phyloP scores from a whole-genome alignment of 2,329 filamentous ascomycete species.

The Claviceps arundinis region DNA sequence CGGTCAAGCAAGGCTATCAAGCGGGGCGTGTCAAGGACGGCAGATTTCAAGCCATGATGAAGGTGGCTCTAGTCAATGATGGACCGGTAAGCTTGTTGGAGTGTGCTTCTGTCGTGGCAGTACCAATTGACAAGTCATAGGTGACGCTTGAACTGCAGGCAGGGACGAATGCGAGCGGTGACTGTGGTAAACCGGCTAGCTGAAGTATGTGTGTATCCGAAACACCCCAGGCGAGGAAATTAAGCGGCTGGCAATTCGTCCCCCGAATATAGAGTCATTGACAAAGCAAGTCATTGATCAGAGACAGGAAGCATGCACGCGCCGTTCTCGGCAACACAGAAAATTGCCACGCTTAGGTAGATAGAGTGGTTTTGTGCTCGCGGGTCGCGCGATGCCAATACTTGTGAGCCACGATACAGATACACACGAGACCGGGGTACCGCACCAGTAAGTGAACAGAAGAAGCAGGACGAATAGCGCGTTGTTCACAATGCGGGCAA shows the following conservation, averaged over 20 bases:
- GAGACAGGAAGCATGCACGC: background rate
- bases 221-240: background rate
- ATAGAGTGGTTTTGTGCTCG: background rate
- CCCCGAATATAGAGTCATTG: no score
- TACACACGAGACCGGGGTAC: background rate
- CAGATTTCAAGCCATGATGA: conserved; percentile 99
- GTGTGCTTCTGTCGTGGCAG: background rate
- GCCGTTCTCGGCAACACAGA: background rate
- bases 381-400: background rate
- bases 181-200: background rate
- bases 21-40: conserved; percentile 77
- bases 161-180: conserved; percentile 2
- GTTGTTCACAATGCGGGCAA: background rate
- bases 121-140: conserved; percentile 5
- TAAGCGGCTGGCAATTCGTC: background rate
- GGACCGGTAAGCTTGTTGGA: conserved; percentile 40
- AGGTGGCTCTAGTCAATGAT: conserved; percentile 85
- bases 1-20: conserved; percentile 59
- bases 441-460: background rate
- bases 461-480: background rate
- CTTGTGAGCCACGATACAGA: background rate
- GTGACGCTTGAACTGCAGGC: conserved; percentile 13
- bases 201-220: background rate
- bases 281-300: background rate
- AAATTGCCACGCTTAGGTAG: no score